phyloP scores from a whole-genome alignment of 345 rosid species.

The Lepidium aucheri region DNA sequence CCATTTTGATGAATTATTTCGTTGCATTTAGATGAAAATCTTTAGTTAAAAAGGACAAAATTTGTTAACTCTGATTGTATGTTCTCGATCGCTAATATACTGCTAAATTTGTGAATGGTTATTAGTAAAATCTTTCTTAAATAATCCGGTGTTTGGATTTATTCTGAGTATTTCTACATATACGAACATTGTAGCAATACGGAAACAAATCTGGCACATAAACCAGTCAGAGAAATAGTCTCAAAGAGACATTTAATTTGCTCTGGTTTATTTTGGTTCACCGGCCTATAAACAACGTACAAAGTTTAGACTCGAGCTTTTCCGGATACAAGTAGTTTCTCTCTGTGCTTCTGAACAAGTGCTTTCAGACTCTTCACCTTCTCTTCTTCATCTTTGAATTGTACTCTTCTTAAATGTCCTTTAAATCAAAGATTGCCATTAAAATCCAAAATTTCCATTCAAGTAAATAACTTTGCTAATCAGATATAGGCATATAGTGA shows the following conservation, averaged over 20 bases:
- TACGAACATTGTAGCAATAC: too few relatives aligned
- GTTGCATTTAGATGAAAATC: too few relatives aligned
- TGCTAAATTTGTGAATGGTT: background rate
- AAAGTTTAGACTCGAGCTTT: background rate
- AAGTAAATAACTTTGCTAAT: background rate
- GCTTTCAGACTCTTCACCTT: conserved; percentile 16
- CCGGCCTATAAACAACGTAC: background rate
- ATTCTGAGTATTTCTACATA: background rate
- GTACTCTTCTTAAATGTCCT: conserved; percentile 28
- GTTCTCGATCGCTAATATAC: background rate
- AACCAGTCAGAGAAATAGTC: background rate
- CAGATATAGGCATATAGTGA: background rate
- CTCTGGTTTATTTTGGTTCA: background rate
- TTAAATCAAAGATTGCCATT: background rate
- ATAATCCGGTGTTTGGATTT: background rate
- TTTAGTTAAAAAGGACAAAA: too few relatives aligned
- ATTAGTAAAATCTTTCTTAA: background rate
- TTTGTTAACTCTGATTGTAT: too few relatives aligned
- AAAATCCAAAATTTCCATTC: background rate
- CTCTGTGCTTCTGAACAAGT: conserved; percentile 25
- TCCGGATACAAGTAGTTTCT: conserved; percentile 7
- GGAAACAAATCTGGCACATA: background rate
- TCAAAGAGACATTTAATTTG: background rate
- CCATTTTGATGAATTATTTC: background rate
- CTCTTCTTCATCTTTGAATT: conserved; percentile 24